phyloP scores from a whole-genome alignment of 257 asterid genomes.

The Nicotiana tabacum region DNA sequence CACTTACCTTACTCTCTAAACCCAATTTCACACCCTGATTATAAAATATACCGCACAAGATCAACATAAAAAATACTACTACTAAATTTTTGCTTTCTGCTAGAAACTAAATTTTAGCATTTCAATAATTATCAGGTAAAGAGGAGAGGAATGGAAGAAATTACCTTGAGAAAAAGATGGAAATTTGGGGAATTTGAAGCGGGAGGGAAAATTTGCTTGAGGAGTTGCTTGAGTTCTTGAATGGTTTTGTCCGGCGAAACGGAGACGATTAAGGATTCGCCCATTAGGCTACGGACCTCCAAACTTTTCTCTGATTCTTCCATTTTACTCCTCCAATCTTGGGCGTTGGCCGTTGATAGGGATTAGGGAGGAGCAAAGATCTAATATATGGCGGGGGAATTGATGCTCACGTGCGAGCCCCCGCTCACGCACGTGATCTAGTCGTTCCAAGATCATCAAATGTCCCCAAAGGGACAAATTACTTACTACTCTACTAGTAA shows the following conservation, averaged over 20 bases:
- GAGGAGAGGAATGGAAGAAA: not conserved
- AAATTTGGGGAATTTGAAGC: conserved; percentile 64
- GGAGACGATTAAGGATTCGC: conserved; percentile 51
- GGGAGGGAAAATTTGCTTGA: conserved; percentile 42
- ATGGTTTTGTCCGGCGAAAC: conserved; percentile 43
- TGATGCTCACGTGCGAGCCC: conserved; percentile 5
- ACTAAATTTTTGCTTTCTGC: not conserved
- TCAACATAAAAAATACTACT: not conserved
- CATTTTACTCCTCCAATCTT: not conserved
- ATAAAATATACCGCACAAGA: conserved; percentile 1
- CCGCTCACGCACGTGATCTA: not conserved
- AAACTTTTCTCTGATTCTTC: conserved; percentile 23
- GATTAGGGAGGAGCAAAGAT: not conserved
- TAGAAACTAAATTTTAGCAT: not conserved
- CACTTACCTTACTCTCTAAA: conserved; percentile 47
- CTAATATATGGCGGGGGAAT: conserved; percentile 21
- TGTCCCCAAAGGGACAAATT: too few relatives aligned
- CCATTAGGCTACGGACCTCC: conserved; percentile 64
- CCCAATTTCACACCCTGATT: conserved; percentile 71
- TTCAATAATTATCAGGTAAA: not conserved
- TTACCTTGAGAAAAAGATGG: conserved; percentile 75
- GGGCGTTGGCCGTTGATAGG: not conserved
- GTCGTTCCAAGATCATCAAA: too few relatives aligned
- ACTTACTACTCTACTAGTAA: too few relatives aligned
- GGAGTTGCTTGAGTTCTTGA: conserved; percentile 55